Percentiles rank a stretch among this genome's conserved stretches.
These are phyloP conservation scores for Solanum tarijense DNA, from an alignment of 257 asterid genomes.

Conservation along the genomic window DNA sequence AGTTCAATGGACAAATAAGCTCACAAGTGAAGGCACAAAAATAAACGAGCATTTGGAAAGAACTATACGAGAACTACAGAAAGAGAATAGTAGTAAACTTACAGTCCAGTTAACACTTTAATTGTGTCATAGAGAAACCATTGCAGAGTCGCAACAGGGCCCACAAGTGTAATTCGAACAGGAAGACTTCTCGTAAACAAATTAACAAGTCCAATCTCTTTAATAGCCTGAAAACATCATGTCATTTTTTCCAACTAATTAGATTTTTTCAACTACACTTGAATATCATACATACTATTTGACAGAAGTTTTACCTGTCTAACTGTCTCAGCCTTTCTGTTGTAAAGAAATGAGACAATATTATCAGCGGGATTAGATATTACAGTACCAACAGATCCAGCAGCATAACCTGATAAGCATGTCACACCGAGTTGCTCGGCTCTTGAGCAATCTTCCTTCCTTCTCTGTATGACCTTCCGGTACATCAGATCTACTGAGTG, in stretches of 20 bases:
- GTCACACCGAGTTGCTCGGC: constrained; percentile 35
- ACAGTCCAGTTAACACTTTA: constrained; percentile 32
- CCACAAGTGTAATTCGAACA: constrained; percentile 25
- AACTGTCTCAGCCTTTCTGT: constrained; percentile 20
- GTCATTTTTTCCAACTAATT: background rate
- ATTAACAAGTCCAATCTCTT: constrained; percentile 23
- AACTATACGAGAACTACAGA: background rate
- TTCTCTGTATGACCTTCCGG: constrained; percentile 18
- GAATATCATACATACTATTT: background rate
- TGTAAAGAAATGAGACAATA: constrained; percentile 23
- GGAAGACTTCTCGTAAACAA: constrained; percentile 40
- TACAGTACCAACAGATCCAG: constrained; percentile 31
- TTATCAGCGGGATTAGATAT: constrained; percentile 39
- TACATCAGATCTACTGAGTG: constrained; percentile 27
- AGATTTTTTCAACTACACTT: background rate
- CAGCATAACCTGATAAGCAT: constrained; percentile 38
- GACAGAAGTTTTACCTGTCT: constrained; percentile 7
- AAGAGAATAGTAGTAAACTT: constrained; percentile 3
- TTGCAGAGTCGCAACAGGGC: constrained; percentile 32
- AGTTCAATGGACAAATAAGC: background rate
- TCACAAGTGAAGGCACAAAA: background rate
- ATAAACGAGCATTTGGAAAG: background rate
- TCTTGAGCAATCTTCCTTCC: constrained; percentile 32
- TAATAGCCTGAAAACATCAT: constrained; percentile 20
- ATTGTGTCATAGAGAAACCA: constrained; percentile 35